Conservation (phyloP, 1,284 basidiomycete species). For the Salmacisia buchloeana region DNA sequence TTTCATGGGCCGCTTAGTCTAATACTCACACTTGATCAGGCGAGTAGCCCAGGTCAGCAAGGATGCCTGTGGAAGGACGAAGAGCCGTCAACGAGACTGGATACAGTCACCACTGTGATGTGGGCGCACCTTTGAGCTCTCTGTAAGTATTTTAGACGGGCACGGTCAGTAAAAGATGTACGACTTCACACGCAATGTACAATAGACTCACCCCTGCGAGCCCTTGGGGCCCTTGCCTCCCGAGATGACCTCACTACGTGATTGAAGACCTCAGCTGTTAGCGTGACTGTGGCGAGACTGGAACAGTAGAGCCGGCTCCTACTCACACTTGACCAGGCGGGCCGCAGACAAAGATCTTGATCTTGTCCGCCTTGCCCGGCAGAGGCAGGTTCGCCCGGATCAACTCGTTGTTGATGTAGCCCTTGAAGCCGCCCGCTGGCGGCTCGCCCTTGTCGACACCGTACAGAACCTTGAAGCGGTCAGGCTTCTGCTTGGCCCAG, state of each 20-base stretch:
- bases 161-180: not conserved
- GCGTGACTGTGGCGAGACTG: too few species aligned
- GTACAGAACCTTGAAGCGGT: constrained; percentile 73
- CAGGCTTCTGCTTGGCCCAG: constrained; percentile 37
- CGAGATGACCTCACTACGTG: constrained; percentile 31
- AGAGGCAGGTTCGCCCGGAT: constrained; percentile 69
- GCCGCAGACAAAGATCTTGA: constrained; percentile 84
- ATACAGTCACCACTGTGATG: not conserved
- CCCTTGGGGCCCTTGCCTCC: constrained; percentile 46
- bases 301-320: too few species aligned
- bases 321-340: constrained; percentile 35
- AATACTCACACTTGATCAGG: constrained; percentile 36
- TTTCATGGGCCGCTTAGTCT: not conserved
- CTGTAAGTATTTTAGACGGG: not conserved
- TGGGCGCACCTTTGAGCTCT: constrained; percentile 34
- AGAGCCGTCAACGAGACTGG: not conserved
- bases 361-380: constrained; percentile 66
- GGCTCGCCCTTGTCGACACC: constrained; percentile 82
- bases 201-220: constrained; percentile 33
- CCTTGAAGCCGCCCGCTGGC: constrained; percentile 54
- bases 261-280: not conserved
- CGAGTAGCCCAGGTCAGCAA: constrained; percentile 43
- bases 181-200: too few species aligned
- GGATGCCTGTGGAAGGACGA: constrained; percentile 10
- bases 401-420: constrained; percentile 63